These are phyloP conservation scores for Coleophoma eucalyptorum DNA, from an alignment of 2,329 filamentous ascomycete species.

Conservation along the genomic window DNA sequence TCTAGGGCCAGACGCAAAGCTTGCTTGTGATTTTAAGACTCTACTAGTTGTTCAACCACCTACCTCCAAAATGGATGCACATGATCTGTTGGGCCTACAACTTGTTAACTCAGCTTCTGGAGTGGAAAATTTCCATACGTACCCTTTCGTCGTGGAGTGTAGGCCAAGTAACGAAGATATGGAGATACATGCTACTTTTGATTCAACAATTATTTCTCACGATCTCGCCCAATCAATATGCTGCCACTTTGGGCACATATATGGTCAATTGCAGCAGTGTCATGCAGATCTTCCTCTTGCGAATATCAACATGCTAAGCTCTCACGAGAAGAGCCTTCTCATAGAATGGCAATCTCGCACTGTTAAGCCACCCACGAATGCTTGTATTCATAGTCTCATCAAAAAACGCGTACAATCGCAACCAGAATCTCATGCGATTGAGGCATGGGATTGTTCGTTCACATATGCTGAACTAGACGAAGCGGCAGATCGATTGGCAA, in stretches of 20 bases:
- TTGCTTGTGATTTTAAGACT: constrained; percentile 8
- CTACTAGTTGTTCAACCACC: constrained; percentile 10
- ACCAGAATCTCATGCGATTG: constrained; percentile 2
- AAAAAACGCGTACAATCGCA: background rate
- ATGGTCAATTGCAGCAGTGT: too few species aligned
- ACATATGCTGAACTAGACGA: constrained; percentile 8
- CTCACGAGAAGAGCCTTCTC: too few species aligned
- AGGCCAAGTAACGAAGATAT: background rate
- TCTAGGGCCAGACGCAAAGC: constrained; percentile 3
- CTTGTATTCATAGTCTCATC: constrained; percentile 5
- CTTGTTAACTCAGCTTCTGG: too few species aligned
- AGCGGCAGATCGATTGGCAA: constrained; percentile 1
- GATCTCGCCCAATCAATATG: too few species aligned
- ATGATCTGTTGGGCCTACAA: too few species aligned
- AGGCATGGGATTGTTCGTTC: constrained; percentile 7
- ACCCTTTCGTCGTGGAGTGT: background rate
- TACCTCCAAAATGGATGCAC: too few species aligned
- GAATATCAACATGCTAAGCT: too few species aligned
- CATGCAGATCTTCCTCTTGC: too few species aligned
- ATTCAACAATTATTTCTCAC: background rate
- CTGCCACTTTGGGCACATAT: too few species aligned
- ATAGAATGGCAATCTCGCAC: too few species aligned
- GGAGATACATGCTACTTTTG: background rate
- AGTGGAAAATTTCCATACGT: too few species aligned
- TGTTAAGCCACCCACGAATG: too few species aligned